Evolutionary conservation across 495 filamentous ascomycete genomes (phyloP).

Genomic region (Delitschia confertaspora): DNA sequence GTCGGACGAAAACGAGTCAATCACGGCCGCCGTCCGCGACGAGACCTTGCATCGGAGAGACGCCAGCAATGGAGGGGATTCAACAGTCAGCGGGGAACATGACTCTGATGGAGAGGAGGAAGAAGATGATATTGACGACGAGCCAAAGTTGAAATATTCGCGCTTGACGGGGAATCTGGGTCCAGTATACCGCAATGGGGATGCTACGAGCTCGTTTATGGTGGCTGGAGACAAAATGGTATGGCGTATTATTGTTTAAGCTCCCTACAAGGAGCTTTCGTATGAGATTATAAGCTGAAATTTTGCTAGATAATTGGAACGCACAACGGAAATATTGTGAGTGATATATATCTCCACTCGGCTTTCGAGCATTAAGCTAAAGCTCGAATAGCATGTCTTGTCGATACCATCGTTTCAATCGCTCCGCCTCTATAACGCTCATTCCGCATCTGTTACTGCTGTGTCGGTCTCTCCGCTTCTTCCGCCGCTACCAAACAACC

Average conservation of each 20-base stretch:
- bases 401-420: constrained; percentile 70
- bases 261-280: constrained; percentile 4
- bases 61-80: constrained; percentile 15
- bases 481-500: constrained; percentile 56
- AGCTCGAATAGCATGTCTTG: constrained; percentile 63
- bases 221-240: constrained; percentile 97
- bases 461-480: constrained; percentile 88
- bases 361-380: constrained; percentile 23
- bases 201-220: constrained; percentile 82
- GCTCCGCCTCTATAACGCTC: constrained; percentile 78
- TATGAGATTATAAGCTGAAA: constrained; percentile 17
- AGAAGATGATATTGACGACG: constrained; percentile 82
- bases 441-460: constrained; percentile 79
- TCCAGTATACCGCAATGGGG: constrained; percentile 82
- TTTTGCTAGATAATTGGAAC: constrained; percentile 71
- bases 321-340: constrained; percentile 93
- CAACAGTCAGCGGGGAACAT: constrained; percentile 1
- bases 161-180: constrained; percentile 70
- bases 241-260: constrained; percentile 25
- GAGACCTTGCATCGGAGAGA: constrained; percentile 8
- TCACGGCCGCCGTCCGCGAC: constrained; percentile 7
- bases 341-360: constrained; percentile 30
- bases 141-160: constrained; percentile 87
- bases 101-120: constrained; percentile 24
- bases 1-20: constrained; percentile 15